Base-by-base conservation (phyloP, 257 asterid species). In the Penstemon barbatus region DNA sequence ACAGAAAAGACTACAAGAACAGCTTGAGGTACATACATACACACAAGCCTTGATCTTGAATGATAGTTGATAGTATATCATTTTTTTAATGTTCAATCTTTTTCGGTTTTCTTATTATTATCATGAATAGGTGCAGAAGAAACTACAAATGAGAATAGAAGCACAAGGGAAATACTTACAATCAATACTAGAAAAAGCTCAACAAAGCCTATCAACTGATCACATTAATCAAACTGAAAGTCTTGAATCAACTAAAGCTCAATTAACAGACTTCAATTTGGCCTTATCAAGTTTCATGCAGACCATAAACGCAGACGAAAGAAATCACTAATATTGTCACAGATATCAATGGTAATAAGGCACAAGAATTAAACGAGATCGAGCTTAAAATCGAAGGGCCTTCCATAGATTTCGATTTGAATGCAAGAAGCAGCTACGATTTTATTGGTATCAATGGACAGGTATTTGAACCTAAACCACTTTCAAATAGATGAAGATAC, bases 151-250 rank as follows among this genome's bases (percentile, higher is more conserved):
- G 91, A 83, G 98, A 79, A 87, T 92, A 80, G 98, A 87, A 79
- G 88, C 98, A 5, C 98, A 92, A 71, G 96, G 97, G 66, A 92
- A 83, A 78, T 92, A 92, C 80, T 80, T 92, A 79, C 95, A 92
- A 65, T 74, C 90, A 55, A 86, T 92, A 81, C 65, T 92, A 11
- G 96, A 84, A 53, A 89, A 84, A 70, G 97, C 98, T 15, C 89
- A 86, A 33, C 81, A 74, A 15, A 85, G 85, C 76, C 86, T 92
- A 4, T 79, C 95, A 42, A 57, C 81, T 1, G 79, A 75, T 9
- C 33, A 25, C 33, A 57, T 69, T 80, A 81, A 79, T 45, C 80
- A 68, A 72, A 75, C 87, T 25, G 79, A 73, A 51, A 74, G 59
- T 37, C 71, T 83, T 8, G 92, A 87, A 7, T 77, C 84, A 62